phyloP scores from a whole-genome alignment of 495 filamentous ascomycete genomes.

The Aspergillus nidulans region DNA sequence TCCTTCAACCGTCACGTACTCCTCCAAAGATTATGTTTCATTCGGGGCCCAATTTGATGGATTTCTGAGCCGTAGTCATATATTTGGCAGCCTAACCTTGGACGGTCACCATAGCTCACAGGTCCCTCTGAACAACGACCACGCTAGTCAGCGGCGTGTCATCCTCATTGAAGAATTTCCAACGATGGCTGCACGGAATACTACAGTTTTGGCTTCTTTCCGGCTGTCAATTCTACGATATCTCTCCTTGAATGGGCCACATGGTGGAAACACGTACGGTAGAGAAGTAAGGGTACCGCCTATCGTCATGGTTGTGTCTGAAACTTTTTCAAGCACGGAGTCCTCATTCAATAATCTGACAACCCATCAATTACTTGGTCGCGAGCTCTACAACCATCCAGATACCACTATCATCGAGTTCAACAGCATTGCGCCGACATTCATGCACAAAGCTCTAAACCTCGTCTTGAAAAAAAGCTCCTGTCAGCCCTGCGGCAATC shows the following conservation, averaged over 20 bases:
- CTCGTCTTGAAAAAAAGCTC: constrained; percentile 77
- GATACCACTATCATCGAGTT: constrained; percentile 77
- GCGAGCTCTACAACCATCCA: constrained; percentile 74
- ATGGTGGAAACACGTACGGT: constrained; percentile 32
- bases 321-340: constrained; percentile 72
- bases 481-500: constrained; percentile 58
- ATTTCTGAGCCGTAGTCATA: constrained; percentile 73
- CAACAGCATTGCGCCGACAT: constrained; percentile 84
- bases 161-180: constrained; percentile 95
- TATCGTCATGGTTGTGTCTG: constrained; percentile 84
- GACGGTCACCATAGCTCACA: constrained; percentile 5
- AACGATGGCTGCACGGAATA: constrained; percentile 66
- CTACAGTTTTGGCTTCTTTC: constrained; percentile 66
- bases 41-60: constrained; percentile 80
- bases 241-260: constrained; percentile 50
- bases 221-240: constrained; percentile 69
- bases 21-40: constrained; percentile 57
- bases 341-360: constrained; percentile 84
- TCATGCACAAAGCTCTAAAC: constrained; percentile 77
- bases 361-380: constrained; percentile 79
- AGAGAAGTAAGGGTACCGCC: constrained; percentile 49
- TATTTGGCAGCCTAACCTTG: constrained; percentile 71
- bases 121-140: background rate
- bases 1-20: constrained; percentile 56
- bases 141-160: constrained; percentile 43